Evolutionary conservation across 495 filamentous ascomycete genomes (phyloP).

Genomic region (Aspergillus leporis): DNA sequence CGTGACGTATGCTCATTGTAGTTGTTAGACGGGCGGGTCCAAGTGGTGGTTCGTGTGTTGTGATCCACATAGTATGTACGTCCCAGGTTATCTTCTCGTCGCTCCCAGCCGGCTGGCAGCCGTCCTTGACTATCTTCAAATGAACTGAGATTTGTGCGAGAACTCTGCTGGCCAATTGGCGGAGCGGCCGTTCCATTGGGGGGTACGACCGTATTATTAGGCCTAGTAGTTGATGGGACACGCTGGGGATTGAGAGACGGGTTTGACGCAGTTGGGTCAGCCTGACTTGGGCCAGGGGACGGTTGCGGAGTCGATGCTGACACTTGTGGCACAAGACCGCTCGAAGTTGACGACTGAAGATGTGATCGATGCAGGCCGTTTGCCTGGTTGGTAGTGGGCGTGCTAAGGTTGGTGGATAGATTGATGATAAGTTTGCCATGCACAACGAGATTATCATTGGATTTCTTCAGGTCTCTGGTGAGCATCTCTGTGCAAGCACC

Average conservation of each 20-base stretch:
- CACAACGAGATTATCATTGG: constrained; percentile 95
- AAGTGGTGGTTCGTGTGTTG: constrained; percentile 94
- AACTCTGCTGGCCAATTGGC: constrained; percentile 34
- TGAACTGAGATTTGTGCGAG: constrained; percentile 70
- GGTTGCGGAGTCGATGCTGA: constrained; percentile 32
- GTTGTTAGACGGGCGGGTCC: constrained; percentile 81
- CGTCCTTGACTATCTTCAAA: constrained; percentile 95
- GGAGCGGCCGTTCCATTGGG: constrained; percentile 42
- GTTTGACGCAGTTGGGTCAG: constrained; percentile 36
- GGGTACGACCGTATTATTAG: constrained; percentile 30
- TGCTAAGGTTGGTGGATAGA: constrained; percentile 80
- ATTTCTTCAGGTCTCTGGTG: constrained; percentile 97
- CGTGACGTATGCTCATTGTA: constrained; percentile 79
- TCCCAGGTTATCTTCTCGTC: constrained; percentile 92
- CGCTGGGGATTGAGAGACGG: constrained; percentile 41
- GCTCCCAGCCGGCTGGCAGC: constrained; percentile 92
- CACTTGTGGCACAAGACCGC: constrained; percentile 43
- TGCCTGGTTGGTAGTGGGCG: constrained; percentile 50
- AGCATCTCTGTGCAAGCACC: constrained; percentile 71
- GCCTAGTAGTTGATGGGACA: constrained; percentile 36
- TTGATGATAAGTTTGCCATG: constrained; percentile 97
- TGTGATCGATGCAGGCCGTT: constrained; percentile 41
- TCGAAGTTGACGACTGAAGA: constrained; percentile 38
- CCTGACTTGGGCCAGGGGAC: constrained; percentile 30
- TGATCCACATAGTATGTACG: constrained; percentile 99